These are phyloP conservation scores for Umbelopsis vinacea DNA, from an alignment of 192 early-diverging fungal genomes.

Conservation along the genomic window DNA sequence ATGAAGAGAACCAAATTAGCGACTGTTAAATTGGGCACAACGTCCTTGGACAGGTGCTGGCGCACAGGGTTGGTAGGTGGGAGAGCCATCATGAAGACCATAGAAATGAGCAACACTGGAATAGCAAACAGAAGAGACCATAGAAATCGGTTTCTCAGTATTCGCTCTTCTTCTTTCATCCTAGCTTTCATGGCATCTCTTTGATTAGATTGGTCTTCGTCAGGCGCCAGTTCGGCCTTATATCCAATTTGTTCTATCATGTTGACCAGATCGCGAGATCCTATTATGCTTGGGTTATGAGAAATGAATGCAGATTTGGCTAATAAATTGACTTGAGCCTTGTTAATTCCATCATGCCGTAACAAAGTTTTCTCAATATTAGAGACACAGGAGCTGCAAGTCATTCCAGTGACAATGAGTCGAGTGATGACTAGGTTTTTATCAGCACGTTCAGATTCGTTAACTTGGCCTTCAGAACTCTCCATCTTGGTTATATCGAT, in stretches of 20 bases:
- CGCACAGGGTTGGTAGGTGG: slow-evolving; percentile 53
- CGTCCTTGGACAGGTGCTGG: slow-evolving; percentile 44
- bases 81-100: slow-evolving; percentile 76
- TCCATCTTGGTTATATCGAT: slow-evolving; percentile 67
- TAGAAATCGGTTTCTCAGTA: slow-evolving; percentile 44
- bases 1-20: slow-evolving; percentile 58
- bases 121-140: slow-evolving; percentile 65
- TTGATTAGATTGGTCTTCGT: slow-evolving; percentile 34
- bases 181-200: slow-evolving; percentile 44
- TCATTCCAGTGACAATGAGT: slow-evolving; percentile 96
- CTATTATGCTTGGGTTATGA: slow-evolving; percentile 57
- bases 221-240: slow-evolving; percentile 46
- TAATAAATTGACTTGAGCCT: slow-evolving; percentile 56
- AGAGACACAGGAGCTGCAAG: slow-evolving; percentile 78
- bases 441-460: slow-evolving; percentile 60
- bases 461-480: slow-evolving; percentile 67
- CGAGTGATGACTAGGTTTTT: slow-evolving; percentile 55
- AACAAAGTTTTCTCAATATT: slow-evolving; percentile 72
- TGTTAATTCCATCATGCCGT: slow-evolving; percentile 46
- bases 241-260: slow-evolving; percentile 66
- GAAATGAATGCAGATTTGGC: slow-evolving; percentile 53
- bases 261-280: slow-evolving; percentile 63
- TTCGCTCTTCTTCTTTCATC: slow-evolving; percentile 48
- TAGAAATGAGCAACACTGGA: slow-evolving; percentile 68
- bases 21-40: slow-evolving; percentile 60